Percentiles rank a stretch among this genome's conserved stretches.
Conservation (phyloP, 2,329 filamentous ascomycete species). For the Boeremia exigua region DNA sequence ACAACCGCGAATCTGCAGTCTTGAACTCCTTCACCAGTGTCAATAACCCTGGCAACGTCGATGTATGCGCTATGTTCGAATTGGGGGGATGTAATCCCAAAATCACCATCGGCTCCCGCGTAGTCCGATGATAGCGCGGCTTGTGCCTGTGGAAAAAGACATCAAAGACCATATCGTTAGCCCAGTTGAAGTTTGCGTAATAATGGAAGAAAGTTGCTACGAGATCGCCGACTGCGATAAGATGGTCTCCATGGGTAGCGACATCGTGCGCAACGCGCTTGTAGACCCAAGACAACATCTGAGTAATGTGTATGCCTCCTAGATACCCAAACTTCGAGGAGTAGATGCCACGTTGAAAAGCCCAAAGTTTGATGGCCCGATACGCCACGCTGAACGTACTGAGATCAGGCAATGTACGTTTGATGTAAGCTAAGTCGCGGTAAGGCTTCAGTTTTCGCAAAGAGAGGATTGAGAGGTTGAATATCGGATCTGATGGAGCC, state of each 20-base stretch:
- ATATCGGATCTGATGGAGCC: constrained; percentile 60
- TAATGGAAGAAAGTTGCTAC: constrained; percentile 67
- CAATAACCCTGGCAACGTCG: constrained; percentile 60
- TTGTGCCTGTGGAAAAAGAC: constrained; percentile 58
- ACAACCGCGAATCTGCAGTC: constrained; percentile 54
- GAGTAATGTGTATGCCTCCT: constrained; percentile 68
- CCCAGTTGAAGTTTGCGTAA: constrained; percentile 68
- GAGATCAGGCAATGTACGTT: constrained; percentile 65
- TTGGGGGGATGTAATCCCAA: constrained; percentile 67
- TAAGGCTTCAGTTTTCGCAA: constrained; percentile 69
- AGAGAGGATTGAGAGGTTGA: constrained; percentile 62
- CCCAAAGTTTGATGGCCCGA: constrained; percentile 67
- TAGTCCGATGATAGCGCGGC: constrained; percentile 59
- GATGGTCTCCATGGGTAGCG: constrained; percentile 26
- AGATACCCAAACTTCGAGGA: constrained; percentile 70
- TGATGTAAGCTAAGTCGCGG: constrained; percentile 67
- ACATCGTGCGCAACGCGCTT: constrained; percentile 52
- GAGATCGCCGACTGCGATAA: constrained; percentile 58
- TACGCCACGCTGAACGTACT: constrained; percentile 65
- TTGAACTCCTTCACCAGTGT: constrained; percentile 60
- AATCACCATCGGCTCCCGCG: constrained; percentile 67
- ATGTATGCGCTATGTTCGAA: constrained; percentile 64
- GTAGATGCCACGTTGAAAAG: constrained; percentile 67
- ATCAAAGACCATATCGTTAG: constrained; percentile 61
- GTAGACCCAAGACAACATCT: constrained; percentile 66